phyloP scores from a whole-genome alignment of 2,329 filamentous ascomycete genomes.

The Sporothrix pseudoabietina region DNA sequence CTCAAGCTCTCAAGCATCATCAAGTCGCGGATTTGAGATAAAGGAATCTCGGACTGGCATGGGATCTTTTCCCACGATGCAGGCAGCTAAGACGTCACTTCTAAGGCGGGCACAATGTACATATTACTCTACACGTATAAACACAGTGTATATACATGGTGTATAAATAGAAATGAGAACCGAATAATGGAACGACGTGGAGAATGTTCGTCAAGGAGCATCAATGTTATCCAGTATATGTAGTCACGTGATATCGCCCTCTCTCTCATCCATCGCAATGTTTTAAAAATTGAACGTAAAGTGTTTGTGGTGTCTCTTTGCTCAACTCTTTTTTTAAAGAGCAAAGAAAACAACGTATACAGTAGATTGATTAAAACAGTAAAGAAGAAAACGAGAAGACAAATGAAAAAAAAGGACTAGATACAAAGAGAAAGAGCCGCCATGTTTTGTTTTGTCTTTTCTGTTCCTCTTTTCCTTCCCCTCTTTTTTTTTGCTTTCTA shows the following conservation, averaged over 20 bases:
- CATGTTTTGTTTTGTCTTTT: background rate
- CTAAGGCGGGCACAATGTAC: background rate
- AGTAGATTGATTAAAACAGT: background rate
- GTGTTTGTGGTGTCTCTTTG: conserved; percentile 1
- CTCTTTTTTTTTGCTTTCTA: background rate
- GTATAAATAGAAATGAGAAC: conserved; percentile 7
- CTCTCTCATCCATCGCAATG: background rate
- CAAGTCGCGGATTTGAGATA: background rate
- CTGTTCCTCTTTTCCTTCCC: background rate
- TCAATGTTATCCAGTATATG: too few relatives aligned
- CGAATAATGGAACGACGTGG: background rate
- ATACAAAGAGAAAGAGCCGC: conserved; percentile 12
- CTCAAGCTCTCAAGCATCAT: background rate
- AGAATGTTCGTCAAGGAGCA: too few relatives aligned
- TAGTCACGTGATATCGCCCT: background rate
- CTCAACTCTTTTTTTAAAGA: background rate
- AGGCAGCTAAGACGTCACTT: background rate
- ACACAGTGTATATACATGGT: background rate
- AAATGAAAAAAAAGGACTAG: background rate
- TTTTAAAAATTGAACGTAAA: background rate
- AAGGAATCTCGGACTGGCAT: background rate
- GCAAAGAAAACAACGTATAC: background rate
- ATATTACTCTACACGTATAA: background rate
- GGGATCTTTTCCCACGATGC: background rate
- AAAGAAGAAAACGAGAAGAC: background rate